Conservation (phyloP, 2,329 filamentous ascomycete species). For the Trichoderma sp. region DNA sequence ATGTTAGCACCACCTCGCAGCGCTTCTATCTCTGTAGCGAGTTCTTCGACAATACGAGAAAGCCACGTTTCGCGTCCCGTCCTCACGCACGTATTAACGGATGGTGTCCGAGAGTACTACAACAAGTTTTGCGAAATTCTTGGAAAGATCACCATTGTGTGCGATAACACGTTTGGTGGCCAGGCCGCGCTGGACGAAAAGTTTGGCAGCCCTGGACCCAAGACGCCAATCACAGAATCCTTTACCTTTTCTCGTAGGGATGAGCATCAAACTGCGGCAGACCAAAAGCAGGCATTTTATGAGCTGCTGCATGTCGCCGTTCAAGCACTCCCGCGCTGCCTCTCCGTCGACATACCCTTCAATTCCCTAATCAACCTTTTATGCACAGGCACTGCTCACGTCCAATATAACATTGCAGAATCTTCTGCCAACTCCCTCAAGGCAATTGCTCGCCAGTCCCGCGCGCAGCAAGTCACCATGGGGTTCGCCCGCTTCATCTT, state of each 20-base stretch:
- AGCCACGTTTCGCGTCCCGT: conserved; percentile 66
- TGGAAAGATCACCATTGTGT: conserved; percentile 93
- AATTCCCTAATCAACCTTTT: conserved; percentile 91
- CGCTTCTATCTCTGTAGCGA: conserved; percentile 30
- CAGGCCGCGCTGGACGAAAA: conserved; percentile 96
- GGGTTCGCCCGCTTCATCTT: conserved; percentile 98
- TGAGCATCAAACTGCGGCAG: conserved; percentile 68
- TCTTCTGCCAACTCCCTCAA: conserved; percentile 93
- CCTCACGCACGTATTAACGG: conserved; percentile 63
- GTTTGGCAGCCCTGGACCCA: conserved; percentile 81
- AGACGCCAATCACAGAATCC: conserved; percentile 91
- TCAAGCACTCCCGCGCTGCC: conserved; percentile 89
- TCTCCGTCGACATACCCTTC: conserved; percentile 88
- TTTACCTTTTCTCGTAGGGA: conserved; percentile 89
- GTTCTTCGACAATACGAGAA: conserved; percentile 53
- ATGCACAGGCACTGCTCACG: conserved; percentile 94
- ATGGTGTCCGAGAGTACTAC: conserved; percentile 82
- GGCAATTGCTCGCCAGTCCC: conserved; percentile 88
- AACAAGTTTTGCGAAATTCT: conserved; percentile 90
- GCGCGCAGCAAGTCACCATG: conserved; percentile 94
- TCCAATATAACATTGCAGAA: conserved; percentile 86
- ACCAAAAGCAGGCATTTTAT: conserved; percentile 93
- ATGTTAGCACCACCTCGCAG: conserved; percentile 44
- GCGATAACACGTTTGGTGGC: conserved; percentile 94
- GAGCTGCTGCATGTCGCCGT: conserved; percentile 94